phyloP scores from a whole-genome alignment of 2,329 filamentous ascomycete species.

The Sclerotinia spermophila region DNA sequence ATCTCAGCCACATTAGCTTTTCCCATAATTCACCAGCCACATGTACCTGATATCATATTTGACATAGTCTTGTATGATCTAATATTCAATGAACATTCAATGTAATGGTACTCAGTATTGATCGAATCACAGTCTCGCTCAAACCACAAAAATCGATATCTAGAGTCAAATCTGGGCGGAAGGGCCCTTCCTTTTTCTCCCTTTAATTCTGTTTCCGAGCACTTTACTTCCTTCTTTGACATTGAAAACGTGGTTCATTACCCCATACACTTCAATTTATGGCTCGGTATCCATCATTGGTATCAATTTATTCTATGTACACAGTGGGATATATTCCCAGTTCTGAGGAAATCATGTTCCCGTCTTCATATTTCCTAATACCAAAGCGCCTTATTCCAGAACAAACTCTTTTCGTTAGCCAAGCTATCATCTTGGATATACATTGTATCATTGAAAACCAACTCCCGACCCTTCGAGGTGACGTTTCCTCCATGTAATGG shows the following conservation, averaged over 20 bases:
- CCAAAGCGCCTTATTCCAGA: conserved; percentile 10
- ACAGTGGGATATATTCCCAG: no score
- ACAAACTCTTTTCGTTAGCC: not conserved
- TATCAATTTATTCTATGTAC: not conserved
- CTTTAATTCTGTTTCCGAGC: not conserved
- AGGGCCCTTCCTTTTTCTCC: not conserved
- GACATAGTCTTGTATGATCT: not conserved
- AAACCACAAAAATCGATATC: no score
- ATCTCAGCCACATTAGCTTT: not conserved
- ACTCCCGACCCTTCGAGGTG: not conserved
- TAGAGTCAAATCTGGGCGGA: not conserved
- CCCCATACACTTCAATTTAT: fast-evolving
- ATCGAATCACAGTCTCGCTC: not conserved
- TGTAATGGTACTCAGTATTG: not conserved
- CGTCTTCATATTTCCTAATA: not conserved
- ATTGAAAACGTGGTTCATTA: not conserved
- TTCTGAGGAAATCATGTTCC: not conserved
- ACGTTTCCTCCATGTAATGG: not conserved
- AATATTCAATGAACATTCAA: not conserved
- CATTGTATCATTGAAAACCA: not conserved
- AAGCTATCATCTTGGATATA: conserved; percentile 4
- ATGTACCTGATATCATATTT: not conserved
- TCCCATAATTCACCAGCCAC: not conserved
- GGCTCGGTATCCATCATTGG: fast-evolving
- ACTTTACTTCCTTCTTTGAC: not conserved